Conservation (phyloP, 306 rosid genomes). For the Vicia faba region DNA sequence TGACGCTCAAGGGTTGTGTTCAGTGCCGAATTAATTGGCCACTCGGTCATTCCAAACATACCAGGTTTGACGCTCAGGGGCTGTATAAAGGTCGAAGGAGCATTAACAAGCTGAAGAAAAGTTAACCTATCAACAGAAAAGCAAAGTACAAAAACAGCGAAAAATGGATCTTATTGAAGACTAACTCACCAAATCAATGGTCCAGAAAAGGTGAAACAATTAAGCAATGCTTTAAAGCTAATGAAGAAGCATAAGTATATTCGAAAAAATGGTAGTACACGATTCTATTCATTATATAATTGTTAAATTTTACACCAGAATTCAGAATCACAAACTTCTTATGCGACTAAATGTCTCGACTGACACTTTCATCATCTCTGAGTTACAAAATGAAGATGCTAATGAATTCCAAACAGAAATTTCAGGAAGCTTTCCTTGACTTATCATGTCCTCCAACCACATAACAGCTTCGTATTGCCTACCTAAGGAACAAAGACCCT, state of each 20-base stretch:
- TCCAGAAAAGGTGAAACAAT: neutral
- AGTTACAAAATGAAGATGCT: constrained; percentile 42
- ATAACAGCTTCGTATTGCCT: constrained; percentile 57
- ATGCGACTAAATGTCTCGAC: constrained; percentile 38
- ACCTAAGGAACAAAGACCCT: constrained; percentile 52
- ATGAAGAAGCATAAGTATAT: constrained; percentile 13
- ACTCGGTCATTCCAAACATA: too few relatives aligned
- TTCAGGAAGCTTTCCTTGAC: constrained; percentile 56
- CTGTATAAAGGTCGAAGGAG: too few relatives aligned
- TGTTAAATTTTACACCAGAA: neutral
- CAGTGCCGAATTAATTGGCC: too few relatives aligned
- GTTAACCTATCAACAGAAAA: neutral
- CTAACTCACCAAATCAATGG: neutral
- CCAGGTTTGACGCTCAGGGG: too few relatives aligned
- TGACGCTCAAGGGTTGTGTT: too few relatives aligned
- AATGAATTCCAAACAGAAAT: constrained; percentile 46
- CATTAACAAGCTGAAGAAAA: neutral
- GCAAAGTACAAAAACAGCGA: neutral
- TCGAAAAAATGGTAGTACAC: neutral
- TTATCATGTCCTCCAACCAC: constrained; percentile 64
- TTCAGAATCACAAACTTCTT: constrained; percentile 38
- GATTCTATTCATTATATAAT: neutral
- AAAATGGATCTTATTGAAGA: neutral
- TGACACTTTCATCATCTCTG: constrained; percentile 24
- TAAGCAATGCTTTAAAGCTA: neutral